These are phyloP conservation scores for Pythium grandisporangium DNA, from an alignment of 352 stramenopile species.

Conservation along the genomic window DNA sequence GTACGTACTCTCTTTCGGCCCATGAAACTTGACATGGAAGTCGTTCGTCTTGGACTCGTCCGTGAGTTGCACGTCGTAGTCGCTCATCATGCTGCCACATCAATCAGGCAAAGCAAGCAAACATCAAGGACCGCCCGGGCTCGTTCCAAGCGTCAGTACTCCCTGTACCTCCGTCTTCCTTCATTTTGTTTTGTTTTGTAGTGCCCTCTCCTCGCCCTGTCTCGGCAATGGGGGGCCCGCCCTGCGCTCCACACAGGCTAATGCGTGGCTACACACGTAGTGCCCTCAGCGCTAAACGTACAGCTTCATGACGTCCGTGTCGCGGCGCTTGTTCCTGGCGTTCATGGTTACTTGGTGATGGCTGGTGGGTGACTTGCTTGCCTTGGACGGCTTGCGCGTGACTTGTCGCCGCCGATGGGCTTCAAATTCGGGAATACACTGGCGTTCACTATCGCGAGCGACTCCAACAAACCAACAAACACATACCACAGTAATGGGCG, in stretches of 20 bases:
- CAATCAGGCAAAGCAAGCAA: too few species aligned
- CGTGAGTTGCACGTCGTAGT: constrained; percentile 81
- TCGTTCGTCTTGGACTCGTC: constrained; percentile 77
- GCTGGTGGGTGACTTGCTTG: not conserved
- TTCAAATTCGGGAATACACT: too few species aligned
- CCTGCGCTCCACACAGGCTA: too few species aligned
- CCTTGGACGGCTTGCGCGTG: not conserved
- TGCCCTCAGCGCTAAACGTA: constrained; percentile 11
- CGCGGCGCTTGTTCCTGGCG: constrained; percentile 74
- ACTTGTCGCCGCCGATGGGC: not conserved
- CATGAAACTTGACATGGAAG: constrained; percentile 82
- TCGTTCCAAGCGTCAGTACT: too few species aligned
- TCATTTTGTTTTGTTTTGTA: too few species aligned
- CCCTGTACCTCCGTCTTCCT: too few species aligned
- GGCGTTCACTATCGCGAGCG: too few species aligned
- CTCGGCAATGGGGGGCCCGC: too few species aligned
- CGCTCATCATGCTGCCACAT: constrained; percentile 83
- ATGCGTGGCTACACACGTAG: not conserved
- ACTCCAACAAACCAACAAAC: too few species aligned
- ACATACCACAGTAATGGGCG: too few species aligned
- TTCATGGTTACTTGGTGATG: constrained; percentile 27
- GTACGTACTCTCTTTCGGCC: constrained; percentile 75
- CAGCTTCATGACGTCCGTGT: constrained; percentile 90
- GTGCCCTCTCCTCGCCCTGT: too few species aligned
- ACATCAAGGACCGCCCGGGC: not conserved